Conservation (phyloP, 192 early-diverging fungal species). For the Backusella tuberculispora region DNA sequence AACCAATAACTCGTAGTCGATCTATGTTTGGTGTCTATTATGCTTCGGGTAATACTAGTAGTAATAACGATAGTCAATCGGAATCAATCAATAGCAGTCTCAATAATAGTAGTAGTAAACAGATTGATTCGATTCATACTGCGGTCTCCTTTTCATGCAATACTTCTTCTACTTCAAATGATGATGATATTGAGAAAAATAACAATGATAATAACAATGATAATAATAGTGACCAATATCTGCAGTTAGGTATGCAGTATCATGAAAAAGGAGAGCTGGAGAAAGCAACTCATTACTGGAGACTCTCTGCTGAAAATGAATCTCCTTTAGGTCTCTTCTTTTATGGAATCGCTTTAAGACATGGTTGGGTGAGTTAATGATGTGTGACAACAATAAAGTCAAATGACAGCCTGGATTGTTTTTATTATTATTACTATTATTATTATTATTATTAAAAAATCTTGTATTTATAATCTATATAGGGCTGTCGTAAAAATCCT, state of each 20-base stretch:
- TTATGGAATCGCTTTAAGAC: constrained; percentile 74
- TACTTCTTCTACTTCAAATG: background rate
- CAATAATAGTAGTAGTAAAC: background rate
- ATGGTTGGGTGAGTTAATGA: constrained; percentile 63
- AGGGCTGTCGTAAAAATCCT: constrained; percentile 70
- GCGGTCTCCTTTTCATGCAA: background rate
- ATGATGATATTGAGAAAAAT: background rate
- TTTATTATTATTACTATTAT: background rate
- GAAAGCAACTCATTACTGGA: constrained; percentile 73
- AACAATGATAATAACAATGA: background rate
- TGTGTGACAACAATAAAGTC: background rate
- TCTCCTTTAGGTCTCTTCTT: constrained; percentile 73
- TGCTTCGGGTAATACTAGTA: background rate
- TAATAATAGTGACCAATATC: constrained; percentile 55
- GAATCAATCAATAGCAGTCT: background rate
- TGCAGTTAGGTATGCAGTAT: constrained; percentile 66
- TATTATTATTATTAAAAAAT: background rate
- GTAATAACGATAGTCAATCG: background rate
- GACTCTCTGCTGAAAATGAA: constrained; percentile 65
- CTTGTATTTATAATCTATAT: background rate
- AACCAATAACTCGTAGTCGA: background rate
- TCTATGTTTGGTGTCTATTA: constrained; percentile 10
- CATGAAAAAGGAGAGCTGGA: constrained; percentile 73
- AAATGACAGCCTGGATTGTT: background rate
- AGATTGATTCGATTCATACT: background rate